Evolutionary conservation across 371 early-diverging fungal species (phyloP).

Genomic region (Rhizopus stolonifer): DNA sequence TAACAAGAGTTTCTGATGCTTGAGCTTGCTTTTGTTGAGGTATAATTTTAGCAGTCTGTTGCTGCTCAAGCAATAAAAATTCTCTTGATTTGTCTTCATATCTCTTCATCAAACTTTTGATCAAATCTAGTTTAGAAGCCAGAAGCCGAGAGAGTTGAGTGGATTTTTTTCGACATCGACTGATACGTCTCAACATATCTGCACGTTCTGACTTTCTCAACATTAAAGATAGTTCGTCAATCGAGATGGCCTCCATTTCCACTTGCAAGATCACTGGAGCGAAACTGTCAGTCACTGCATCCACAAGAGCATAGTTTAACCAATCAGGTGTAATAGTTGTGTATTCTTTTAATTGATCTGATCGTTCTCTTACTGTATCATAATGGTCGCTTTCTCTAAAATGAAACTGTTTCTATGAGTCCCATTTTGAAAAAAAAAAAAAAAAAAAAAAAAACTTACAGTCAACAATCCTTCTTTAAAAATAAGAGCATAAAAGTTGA

Average conservation of each 20-base stretch:
- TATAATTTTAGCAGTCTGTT: background rate
- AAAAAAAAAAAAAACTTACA: constrained; percentile 29
- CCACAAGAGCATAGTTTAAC: constrained; percentile 82
- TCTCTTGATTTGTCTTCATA: constrained; percentile 51
- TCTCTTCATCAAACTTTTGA: constrained; percentile 79
- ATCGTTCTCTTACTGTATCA: constrained; percentile 33
- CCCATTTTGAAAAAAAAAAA: background rate
- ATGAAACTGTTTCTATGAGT: constrained; percentile 47
- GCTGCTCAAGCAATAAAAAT: constrained; percentile 1
- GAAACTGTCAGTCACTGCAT: constrained; percentile 80
- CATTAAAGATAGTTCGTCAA: constrained; percentile 85
- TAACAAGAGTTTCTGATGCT: background rate
- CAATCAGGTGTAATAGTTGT: constrained; percentile 63
- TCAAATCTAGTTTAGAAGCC: constrained; percentile 75
- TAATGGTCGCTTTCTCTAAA: constrained; percentile 33
- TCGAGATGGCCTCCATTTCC: constrained; percentile 83
- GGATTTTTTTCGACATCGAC: constrained; percentile 77
- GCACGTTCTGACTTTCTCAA: constrained; percentile 69
- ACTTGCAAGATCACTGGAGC: constrained; percentile 71
- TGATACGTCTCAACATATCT: constrained; percentile 88
- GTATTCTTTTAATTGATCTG: constrained; percentile 38
- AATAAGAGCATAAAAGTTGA: constrained; percentile 83
- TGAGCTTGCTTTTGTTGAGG: background rate
- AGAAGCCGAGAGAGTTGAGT: constrained; percentile 73
- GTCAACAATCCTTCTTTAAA: constrained; percentile 61